These are phyloP conservation scores for Vaccinium vitisidaea DNA, from an alignment of 148 eudicot genomes.

Conservation along the genomic window DNA sequence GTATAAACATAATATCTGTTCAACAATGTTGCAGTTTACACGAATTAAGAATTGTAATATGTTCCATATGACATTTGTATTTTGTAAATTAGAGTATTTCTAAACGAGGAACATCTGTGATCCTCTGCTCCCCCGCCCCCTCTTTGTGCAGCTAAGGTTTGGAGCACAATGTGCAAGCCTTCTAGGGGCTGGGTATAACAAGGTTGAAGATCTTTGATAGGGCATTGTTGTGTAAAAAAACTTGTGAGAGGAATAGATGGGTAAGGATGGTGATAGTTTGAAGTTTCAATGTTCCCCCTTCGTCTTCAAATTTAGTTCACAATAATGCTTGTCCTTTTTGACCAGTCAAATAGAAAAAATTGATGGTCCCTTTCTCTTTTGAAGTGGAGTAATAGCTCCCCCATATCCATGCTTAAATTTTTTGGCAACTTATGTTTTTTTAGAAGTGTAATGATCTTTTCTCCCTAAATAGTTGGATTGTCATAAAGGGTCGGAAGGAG, in stretches of 20 bases:
- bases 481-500: not conserved
- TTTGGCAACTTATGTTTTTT: not conserved
- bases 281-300: not conserved
- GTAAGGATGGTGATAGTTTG: not conserved
- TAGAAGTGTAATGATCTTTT: not conserved
- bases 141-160: not conserved
- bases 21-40: too few species aligned
- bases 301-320: not conserved
- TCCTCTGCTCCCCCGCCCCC: too few species aligned
- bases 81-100: too few species aligned
- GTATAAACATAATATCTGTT: too few species aligned
- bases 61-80: too few species aligned
- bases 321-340: not conserved
- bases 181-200: not conserved
- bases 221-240: not conserved
- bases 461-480: not conserved
- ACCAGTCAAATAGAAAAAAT: not conserved
- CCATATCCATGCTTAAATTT: not conserved
- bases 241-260: not conserved
- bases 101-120: not conserved
- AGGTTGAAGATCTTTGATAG: not conserved
- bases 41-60: too few species aligned
- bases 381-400: not conserved
- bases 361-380: not conserved
- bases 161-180: not conserved